phyloP scores from a whole-genome alignment of 2,329 filamentous ascomycete species.

The Coniochaeta ligniaria region DNA sequence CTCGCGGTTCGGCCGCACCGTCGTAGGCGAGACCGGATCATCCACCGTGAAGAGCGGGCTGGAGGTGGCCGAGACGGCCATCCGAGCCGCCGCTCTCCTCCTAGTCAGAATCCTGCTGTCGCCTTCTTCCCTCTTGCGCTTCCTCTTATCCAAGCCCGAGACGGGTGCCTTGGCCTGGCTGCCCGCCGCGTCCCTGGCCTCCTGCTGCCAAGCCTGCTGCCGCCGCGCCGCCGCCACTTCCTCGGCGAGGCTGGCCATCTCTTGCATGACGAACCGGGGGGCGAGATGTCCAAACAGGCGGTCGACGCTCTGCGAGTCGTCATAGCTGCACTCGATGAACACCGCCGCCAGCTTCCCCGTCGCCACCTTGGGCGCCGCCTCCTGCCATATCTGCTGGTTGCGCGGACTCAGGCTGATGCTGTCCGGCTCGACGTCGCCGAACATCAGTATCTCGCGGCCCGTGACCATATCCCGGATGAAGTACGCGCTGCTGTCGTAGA shows the following conservation, averaged over 20 bases:
- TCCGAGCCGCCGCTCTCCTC: conserved; percentile 6
- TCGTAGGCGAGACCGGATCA: conserved; percentile 45
- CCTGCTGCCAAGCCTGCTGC: conserved; percentile 26
- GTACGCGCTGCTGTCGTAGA: conserved; percentile 85
- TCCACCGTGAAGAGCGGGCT: conserved; percentile 23
- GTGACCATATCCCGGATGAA: conserved; percentile 75
- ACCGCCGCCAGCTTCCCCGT: conserved; percentile 67
- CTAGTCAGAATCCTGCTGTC: conserved; percentile 18
- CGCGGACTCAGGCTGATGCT: conserved; percentile 73
- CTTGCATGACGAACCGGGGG: conserved; percentile 73
- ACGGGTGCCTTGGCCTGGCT: background rate
- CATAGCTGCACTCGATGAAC: conserved; percentile 94
- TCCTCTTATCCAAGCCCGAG: conserved; percentile 35
- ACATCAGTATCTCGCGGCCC: conserved; percentile 77
- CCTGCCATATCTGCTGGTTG: conserved; percentile 77
- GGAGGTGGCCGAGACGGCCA: conserved; percentile 4
- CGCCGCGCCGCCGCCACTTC: conserved; percentile 55
- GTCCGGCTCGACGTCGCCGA: conserved; percentile 94
- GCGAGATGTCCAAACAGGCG: conserved; percentile 84
- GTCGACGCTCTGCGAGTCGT: conserved; percentile 69
- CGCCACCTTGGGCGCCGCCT: conserved; percentile 79
- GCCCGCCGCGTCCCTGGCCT: conserved; percentile 12
- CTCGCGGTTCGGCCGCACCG: conserved; percentile 16
- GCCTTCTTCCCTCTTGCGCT: conserved; percentile 54
- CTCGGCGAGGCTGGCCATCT: conserved; percentile 64